Percentiles rank a stretch among this genome's conserved stretches.
Evolutionary conservation across 495 filamentous ascomycete species (phyloP).

Genomic region (Terfezia claveryi): DNA sequence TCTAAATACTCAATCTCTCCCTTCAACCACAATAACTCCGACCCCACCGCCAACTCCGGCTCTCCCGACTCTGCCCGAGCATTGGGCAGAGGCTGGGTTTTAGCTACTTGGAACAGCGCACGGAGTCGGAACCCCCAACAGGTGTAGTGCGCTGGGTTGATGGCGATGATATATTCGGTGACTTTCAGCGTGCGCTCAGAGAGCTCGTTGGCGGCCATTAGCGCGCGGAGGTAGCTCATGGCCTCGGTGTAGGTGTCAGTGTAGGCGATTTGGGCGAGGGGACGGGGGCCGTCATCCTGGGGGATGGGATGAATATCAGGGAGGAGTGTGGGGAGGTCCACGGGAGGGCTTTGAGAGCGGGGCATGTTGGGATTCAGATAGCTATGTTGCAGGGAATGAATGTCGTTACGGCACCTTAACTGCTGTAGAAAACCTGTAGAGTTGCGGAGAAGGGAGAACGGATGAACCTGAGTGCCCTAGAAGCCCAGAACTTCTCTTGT

Average conservation of each 20-base stretch:
- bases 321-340: neutral
- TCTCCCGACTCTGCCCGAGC: neutral
- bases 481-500: no score
- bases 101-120: neutral
- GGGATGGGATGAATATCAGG: conserved; percentile 60
- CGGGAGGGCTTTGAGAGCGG: no score
- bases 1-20: conserved; percentile 75
- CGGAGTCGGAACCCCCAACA: conserved; percentile 43
- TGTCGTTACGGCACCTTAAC: no score
- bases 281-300: conserved; percentile 55
- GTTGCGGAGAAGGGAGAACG: no score
- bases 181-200: conserved; percentile 56
- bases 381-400: no score
- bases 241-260: conserved; percentile 67
- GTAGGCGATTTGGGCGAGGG: conserved; percentile 78
- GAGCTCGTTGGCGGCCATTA: conserved; percentile 77
- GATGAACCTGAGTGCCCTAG: no score
- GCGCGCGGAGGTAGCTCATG: conserved; percentile 70
- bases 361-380: no score
- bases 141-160: conserved; percentile 96
- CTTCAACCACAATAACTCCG: conserved; percentile 28
- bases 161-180: conserved; percentile 64
- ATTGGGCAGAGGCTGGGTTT: neutral
- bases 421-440: no score
- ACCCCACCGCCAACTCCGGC: conserved; percentile 31